Evolutionary conservation across 108 stramenopile species (phyloP), one percentile per base, ranked within the genome.

Genomic region (Stephanodiscus minutulus): DNA sequence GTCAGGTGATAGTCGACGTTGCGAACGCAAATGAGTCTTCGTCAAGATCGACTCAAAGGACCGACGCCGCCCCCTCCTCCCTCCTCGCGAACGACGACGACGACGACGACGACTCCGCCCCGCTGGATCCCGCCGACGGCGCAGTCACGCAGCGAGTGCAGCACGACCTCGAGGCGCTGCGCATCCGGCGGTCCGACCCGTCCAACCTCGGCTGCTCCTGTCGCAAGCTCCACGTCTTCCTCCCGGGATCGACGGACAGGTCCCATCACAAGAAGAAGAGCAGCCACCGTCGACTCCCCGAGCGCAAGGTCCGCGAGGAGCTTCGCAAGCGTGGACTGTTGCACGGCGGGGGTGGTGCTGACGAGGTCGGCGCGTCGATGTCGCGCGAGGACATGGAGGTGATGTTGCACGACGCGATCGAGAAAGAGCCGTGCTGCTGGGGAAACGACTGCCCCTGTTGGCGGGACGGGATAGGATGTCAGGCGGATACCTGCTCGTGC

Each of bases 401-500:
- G 27, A 10, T 81, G 13, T 61, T 94, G 41, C 87, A 90, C 63
- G 74, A 87, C 58, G 72, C 82, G 1, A 85, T 91, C 29, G 87
- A 85, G 49, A 70, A 79, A 10, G 87, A 94, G 70, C 86, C 90
- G 20, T 94, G 93, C 65, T 94, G 93, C 72, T 68, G 62, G 29
- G 60, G 60, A 3, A 72, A 82, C 5, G 88, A 90, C 50, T 94
- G 93, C 60, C 88, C 88, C 49, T 94, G 93, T 64, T 59, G 81
- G 20, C 73, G 73, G 41, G 85, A 84, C 57, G 91, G 91, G 11
- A 83, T 94, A 47, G 85, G 82, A n/a, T 94, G 93, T 68, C 93
- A 94, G 79, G 83, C 87, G 3, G 93, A 94, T 71, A 86, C 87
- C 17, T 94, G 93, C 64, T 80, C 79, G 7, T 94, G 93, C 73